Evolutionary conservation across 2,329 filamentous ascomycete species (phyloP), one percentile per base, ranked within the genome.

Genomic region (Lachnellula occidentalis): DNA sequence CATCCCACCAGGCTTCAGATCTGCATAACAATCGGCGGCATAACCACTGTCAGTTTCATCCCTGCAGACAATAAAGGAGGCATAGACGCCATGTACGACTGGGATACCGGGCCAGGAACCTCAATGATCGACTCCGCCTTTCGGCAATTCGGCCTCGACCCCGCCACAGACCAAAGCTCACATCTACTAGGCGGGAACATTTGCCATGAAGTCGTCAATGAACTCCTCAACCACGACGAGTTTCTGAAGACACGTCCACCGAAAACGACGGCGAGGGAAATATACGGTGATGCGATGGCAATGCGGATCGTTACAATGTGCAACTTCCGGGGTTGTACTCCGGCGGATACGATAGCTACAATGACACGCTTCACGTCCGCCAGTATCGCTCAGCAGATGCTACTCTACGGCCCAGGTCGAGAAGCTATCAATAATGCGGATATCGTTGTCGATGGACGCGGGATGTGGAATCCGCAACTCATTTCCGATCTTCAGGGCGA

Each of bases 1-100:
- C 66, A 68, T 48, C 65, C 66, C 15, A 66, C 66, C 0, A 54
- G 63, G 34, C 55, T 69, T 31, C 67, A 68, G 42, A 65, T 68
- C 45, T 68, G 67, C 45, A 61, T 67, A 14, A 66, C 62, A 3
- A 68, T 69, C 31, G 66, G 65, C 6, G 66, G 64, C 1, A 67
- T 67, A 27, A 65, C 65, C 11, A 67, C 64, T 2, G 61, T 67
- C 3, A 66, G 60, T 50, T 67, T 69, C 48, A 63, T 69, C 8
- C 67, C 67, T 9, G 45, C 65, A 4, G 66, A 67, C 27, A 62
- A 62, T n/a, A 57, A 64, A 41, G 66, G 66, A 11, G 67, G 67
- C 7, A 62, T 69, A 24, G 66, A 68, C 37, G 65, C 65, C 11
- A 68, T 69, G 64, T 67, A 67, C 34, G 66, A 69, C 47, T 69